phyloP scores from a whole-genome alignment of 257 asterid genomes.

The Capsicum rhomboideum region DNA sequence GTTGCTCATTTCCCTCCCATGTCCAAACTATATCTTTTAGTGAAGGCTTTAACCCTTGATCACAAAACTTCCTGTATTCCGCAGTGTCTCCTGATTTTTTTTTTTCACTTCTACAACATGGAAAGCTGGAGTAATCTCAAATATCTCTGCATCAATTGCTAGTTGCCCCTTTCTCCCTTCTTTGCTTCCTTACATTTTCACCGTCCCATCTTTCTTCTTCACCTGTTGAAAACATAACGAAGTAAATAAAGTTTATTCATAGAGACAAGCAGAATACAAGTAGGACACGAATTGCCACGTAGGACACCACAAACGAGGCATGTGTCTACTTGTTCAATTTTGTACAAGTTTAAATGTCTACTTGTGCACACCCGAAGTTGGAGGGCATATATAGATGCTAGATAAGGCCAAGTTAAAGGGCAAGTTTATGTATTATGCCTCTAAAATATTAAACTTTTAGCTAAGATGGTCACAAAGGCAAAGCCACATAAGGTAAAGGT shows the following conservation, averaged over 20 bases:
- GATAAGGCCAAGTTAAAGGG: too few species aligned
- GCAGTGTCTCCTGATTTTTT: neutral
- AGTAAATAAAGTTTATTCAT: neutral
- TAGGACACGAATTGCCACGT: too few species aligned
- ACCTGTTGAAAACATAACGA: neutral
- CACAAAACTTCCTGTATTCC: neutral
- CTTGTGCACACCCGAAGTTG: too few species aligned
- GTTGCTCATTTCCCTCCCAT: conserved; percentile 34
- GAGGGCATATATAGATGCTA: too few species aligned
- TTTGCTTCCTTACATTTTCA: neutral
- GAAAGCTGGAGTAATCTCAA: neutral
- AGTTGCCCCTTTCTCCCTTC: neutral
- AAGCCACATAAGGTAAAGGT: neutral
- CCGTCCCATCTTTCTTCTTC: neutral
- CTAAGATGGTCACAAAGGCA: neutral
- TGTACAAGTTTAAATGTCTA: too few species aligned
- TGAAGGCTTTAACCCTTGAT: conserved; percentile 18
- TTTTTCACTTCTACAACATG: conserved; percentile 1
- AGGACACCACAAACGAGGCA: too few species aligned
- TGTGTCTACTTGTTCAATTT: too few species aligned
- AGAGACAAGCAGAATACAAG: too few species aligned
- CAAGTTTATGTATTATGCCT: too few species aligned
- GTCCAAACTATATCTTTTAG: conserved; percentile 36
- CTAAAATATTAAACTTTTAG: neutral
- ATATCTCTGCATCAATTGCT: neutral